Percentiles rank a stretch among this genome's conserved stretches.
Conservation (phyloP, 768 basidiomycete species). For the Mycena alexandri region DNA sequence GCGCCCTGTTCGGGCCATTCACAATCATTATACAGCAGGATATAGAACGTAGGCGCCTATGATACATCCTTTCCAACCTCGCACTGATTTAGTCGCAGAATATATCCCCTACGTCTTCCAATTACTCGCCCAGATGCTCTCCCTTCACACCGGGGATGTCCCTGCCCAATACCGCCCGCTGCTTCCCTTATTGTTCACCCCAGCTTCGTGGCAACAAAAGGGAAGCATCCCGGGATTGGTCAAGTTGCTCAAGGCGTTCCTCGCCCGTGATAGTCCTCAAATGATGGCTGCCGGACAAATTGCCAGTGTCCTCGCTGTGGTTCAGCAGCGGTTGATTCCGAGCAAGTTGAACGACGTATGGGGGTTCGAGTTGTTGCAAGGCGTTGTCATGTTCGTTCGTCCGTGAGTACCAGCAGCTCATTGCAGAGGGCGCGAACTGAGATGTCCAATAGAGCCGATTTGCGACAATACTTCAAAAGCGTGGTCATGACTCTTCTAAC, state of each 20-base stretch:
- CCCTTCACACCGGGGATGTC: slow-evolving; percentile 74
- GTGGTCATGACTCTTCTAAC: slow-evolving; percentile 84
- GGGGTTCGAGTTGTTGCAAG: slow-evolving; percentile 91
- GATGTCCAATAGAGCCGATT: slow-evolving; percentile 59
- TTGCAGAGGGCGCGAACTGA: slow-evolving; percentile 4
- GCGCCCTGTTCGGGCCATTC: slow-evolving; percentile 86
- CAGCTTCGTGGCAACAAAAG: slow-evolving; percentile 91
- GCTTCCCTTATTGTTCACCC: slow-evolving; percentile 86
- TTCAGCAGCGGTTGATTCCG: slow-evolving; percentile 91
- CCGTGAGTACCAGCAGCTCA: slow-evolving; percentile 65
- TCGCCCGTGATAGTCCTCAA: slow-evolving; percentile 74
- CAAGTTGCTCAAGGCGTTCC: slow-evolving; percentile 86
- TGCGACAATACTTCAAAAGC: slow-evolving; percentile 81
- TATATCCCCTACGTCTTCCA: slow-evolving; percentile 99
- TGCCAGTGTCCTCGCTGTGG: slow-evolving; percentile 83
- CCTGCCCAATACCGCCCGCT: slow-evolving; percentile 85
- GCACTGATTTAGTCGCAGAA: slow-evolving; percentile 63
- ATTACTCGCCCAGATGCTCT: slow-evolving; percentile 94
- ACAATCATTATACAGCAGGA: slow-evolving; percentile 91
- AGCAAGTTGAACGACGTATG: slow-evolving; percentile 90
- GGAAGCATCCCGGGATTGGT: slow-evolving; percentile 96
- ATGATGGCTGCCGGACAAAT: slow-evolving; percentile 83
- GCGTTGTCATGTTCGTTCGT: slow-evolving; percentile 78
- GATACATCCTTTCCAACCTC: background rate
- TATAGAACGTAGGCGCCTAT: slow-evolving; percentile 78